Evolutionary conservation across 495 filamentous ascomycete genomes (phyloP).

Genomic region (Penicillium cosmopolitanum): DNA sequence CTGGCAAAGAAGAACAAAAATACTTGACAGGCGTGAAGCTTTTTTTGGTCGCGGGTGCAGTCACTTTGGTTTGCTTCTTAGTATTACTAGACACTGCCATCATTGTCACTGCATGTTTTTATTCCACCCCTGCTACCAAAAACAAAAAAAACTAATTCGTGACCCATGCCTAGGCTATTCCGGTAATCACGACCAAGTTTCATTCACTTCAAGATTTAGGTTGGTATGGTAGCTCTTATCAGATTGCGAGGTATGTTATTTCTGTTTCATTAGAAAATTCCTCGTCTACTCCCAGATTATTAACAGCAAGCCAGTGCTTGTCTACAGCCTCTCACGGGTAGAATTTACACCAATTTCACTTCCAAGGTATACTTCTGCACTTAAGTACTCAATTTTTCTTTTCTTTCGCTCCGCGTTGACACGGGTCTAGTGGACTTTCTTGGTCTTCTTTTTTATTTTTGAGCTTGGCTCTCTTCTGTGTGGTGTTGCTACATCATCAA

Average conservation of each 20-base stretch:
- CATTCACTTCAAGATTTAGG: conserved; percentile 46
- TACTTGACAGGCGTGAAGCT: conserved; percentile 24
- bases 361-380: conserved; percentile 36
- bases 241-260: conserved; percentile 37
- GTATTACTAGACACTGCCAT: conserved; percentile 26
- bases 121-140: not conserved
- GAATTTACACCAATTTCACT: conserved; percentile 49
- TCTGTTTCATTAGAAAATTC: not conserved
- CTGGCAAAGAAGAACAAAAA: conserved; percentile 12
- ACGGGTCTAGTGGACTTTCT: conserved; percentile 32
- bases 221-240: conserved; percentile 53
- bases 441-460: conserved; percentile 44
- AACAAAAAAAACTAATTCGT: not conserved
- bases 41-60: conserved; percentile 8
- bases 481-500: conserved; percentile 44
- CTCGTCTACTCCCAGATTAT: not conserved
- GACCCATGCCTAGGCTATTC: conserved; percentile 34
- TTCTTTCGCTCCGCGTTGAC: not conserved
- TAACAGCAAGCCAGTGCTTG: conserved; percentile 33
- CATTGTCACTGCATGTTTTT: conserved; percentile 22
- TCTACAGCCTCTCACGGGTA: conserved; percentile 51
- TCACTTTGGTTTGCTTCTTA: conserved; percentile 24
- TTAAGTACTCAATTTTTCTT: no score
- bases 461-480: conserved; percentile 49
- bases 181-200: conserved; percentile 47